phyloP scores from a whole-genome alignment of 2,329 filamentous ascomycete species.

The Ilyonectria destructans region DNA sequence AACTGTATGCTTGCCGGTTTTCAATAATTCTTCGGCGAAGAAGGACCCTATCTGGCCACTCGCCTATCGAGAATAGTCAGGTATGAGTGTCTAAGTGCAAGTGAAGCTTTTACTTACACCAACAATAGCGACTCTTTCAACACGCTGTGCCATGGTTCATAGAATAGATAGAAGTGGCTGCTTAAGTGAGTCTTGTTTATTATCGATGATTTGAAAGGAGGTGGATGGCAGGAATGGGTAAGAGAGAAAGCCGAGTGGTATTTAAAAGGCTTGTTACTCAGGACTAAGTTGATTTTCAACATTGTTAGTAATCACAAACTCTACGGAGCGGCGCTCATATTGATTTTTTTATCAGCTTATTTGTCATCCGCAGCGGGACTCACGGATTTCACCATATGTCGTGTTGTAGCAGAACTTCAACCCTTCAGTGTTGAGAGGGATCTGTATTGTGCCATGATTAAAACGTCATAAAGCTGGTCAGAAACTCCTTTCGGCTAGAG shows the following conservation, averaged over 20 bases:
- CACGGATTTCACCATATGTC: neutral
- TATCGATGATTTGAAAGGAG: neutral
- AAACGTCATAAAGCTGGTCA: too few species aligned
- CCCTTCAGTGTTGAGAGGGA: too few species aligned
- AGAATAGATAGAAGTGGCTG: neutral
- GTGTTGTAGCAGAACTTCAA: too few species aligned
- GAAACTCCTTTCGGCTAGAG: too few species aligned
- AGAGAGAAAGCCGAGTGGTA: too few species aligned
- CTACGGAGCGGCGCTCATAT: neutral
- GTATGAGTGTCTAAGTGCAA: neutral
- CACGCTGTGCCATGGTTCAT: neutral
- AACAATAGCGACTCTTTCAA: slow-evolving; percentile 64
- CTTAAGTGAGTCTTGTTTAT: neutral
- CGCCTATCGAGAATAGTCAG: slow-evolving; percentile 52
- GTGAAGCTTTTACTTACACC: slow-evolving; percentile 57
- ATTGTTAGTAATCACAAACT: neutral
- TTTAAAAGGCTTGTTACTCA: neutral
- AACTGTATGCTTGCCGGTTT: slow-evolving; percentile 65
- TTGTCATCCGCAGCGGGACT: neutral
- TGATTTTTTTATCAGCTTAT: neutral
- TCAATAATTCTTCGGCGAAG: slow-evolving; percentile 59
- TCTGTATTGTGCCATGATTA: too few species aligned
- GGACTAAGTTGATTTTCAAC: neutral
- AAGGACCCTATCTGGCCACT: slow-evolving; percentile 59
- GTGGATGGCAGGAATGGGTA: neutral